Evolutionary conservation across 352 stramenopile genomes (phyloP), one percentile per base, ranked within the genome.

Genomic region (Phytophthora pini): DNA sequence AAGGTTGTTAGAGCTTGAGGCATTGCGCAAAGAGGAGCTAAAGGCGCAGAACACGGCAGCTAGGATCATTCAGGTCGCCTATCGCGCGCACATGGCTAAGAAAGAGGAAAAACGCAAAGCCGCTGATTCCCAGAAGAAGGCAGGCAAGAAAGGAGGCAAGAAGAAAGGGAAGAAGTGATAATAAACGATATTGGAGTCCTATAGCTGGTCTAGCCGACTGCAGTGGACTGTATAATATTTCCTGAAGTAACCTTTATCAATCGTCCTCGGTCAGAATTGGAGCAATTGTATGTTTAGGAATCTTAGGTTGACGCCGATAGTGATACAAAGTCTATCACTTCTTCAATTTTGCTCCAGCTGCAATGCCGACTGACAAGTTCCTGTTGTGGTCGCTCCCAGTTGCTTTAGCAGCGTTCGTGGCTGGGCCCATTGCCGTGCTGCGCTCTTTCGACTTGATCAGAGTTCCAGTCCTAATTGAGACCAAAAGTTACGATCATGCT

Each of bases 21-120:
- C 68, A 9, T 72, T 90, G 41, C 73, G 71, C 9, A 87, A 89
- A 22, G 82, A 92, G 53, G 81, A 91, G 49, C 59, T 84, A 24
- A 92, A 90, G 69, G 73, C 82, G 2, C 83, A 92, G 48, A 89
- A 80, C 52, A 90, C 72, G 4, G 81, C 86, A 11, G 80, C 80
- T 7, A 76, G 82, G 22, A 86, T 90, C 52, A 91, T 92, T 48
- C 86, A 94, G 52, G 68, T 80, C 12, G 73, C 80, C 10, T 93
- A 89, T 46, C 68, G 78, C 0, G 57, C 76, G 4, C 66, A 86
- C 50, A 53, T 77, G 40, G 70, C 68, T 1, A 70, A 75, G 38
- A 83, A 82, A 20, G 76, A 89, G 38, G 79, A 86, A 44, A 91
- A 88, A 57, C 82, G 81, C 13, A 92, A 92, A 50, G 76, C 70